Conservation (phyloP, 108 stramenopile genomes). For the Cyclotella choctawhatcheeana region DNA sequence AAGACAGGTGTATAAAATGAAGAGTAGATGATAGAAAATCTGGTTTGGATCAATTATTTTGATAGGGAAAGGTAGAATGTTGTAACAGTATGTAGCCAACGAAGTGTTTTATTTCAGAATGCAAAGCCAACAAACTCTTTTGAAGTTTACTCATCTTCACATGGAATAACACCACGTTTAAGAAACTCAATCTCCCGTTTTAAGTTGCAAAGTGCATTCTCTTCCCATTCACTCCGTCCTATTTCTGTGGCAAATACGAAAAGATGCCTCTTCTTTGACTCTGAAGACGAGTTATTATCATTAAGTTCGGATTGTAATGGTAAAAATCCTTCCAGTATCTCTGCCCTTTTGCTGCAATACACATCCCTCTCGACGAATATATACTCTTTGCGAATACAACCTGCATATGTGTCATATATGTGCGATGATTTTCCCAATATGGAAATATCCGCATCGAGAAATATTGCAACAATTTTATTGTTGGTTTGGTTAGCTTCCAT, state of each 20-base stretch:
- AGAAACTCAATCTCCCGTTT: conserved; percentile 65
- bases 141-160: too few relatives aligned
- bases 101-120: too few relatives aligned
- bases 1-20: background rate
- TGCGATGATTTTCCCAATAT: conserved; percentile 65
- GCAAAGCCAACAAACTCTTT: too few relatives aligned
- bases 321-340: conserved; percentile 67
- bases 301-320: conserved; percentile 26
- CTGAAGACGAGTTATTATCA: conserved; percentile 18
- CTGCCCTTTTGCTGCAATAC: conserved; percentile 78
- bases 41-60: too few relatives aligned
- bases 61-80: too few relatives aligned
- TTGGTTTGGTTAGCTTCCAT: conserved; percentile 21
- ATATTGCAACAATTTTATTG: conserved; percentile 39
- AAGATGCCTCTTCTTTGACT: conserved; percentile 51
- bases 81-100: too few relatives aligned
- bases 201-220: conserved; percentile 63
- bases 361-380: conserved; percentile 54
- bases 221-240: conserved; percentile 61
- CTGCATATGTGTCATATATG: conserved; percentile 69
- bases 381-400: conserved; percentile 80
- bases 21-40: background rate
- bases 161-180: conserved; percentile 59
- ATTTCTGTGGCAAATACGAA: conserved; percentile 55
- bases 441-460: conserved; percentile 87